Conservation (phyloP, 345 rosid genomes). For the Gossypium anomalum region DNA sequence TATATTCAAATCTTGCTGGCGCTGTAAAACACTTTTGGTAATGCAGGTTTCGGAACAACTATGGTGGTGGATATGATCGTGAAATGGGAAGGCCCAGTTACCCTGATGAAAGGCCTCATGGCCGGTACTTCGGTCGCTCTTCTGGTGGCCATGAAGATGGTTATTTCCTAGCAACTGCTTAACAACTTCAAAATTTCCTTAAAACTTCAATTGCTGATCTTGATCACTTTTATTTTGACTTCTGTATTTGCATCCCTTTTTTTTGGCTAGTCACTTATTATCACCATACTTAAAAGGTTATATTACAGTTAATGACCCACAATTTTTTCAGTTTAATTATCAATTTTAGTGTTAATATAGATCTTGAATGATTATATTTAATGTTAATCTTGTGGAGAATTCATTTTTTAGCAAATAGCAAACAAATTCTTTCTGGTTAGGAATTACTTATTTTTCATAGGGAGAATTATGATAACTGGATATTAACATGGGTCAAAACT, state of each 20-base stretch:
- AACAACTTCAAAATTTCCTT: not conserved
- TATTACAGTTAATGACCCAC: not conserved
- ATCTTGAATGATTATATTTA: not conserved
- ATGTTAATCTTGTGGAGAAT: not conserved
- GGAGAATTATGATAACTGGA: not conserved
- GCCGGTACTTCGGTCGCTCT: slow-evolving; percentile 60
- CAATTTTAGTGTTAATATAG: not conserved
- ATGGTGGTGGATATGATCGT: slow-evolving; percentile 76
- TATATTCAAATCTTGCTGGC: not conserved
- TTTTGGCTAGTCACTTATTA: not conserved
- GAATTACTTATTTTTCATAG: not conserved
- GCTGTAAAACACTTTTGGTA: not conserved
- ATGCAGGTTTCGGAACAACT: slow-evolving; percentile 72
- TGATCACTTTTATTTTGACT: not conserved
- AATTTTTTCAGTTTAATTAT: not conserved
- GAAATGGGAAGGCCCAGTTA: slow-evolving; percentile 74
- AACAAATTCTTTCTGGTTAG: not conserved
- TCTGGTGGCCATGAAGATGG: slow-evolving; percentile 56
- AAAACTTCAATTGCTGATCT: not conserved
- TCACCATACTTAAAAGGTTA: not conserved
- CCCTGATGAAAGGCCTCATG: slow-evolving; percentile 72
- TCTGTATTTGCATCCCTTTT: not conserved
- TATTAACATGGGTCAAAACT: not conserved
- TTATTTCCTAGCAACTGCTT: slow-evolving; percentile 19
- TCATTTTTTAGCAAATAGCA: not conserved